Evolutionary conservation across 2,329 filamentous ascomycete species (phyloP), one percentile per base, ranked within the genome.

Genomic region (Colletotrichum salicis): DNA sequence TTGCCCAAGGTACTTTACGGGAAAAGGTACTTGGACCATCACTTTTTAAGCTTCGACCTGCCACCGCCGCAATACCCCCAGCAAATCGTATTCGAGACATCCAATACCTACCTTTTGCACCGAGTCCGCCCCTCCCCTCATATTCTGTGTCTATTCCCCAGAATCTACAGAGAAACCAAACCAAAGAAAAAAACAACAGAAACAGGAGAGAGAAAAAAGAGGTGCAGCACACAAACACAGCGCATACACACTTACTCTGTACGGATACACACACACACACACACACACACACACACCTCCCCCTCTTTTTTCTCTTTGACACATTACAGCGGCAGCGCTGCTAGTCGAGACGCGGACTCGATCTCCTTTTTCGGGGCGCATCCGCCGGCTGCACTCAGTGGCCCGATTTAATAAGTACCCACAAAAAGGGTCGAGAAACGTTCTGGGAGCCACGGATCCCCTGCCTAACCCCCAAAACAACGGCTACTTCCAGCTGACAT

Each of bases 371-470:
- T 72, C 70, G 70, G 70, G 54, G 55, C 66, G 22, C 66, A 64
- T 64, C 70, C 70, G 65, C 60, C 70, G 66, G 66, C 70, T 69
- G 70, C 65, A 72, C 60, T 55, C 69, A 61, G 70, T 72, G 65
- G 65, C 70, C 70, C 70, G 70, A 70, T 72, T 72, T 64, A 72
- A 70, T 72, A 72, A 72, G 61, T 72, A 72, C 65, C 70, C 70
- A 72, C 70, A 72, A 69, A 72, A 72, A 72, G 70, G 70, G 70
- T 72, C 70, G 70, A 72, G 70, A 72, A 72, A 70, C 70, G 70
- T 72, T 72, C 70, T 72, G 70, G 70, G 59, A 59, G 66, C 70
- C 70, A 72, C 70, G 70, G 66, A 55, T 60, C 70, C 54, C 70
- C 70, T 72, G 64, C 65, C 70, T 64, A 70, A 64, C 57, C 65